Conservation (phyloP, 2,329 filamentous ascomycete genomes). For the Atkinsonella texensis region DNA sequence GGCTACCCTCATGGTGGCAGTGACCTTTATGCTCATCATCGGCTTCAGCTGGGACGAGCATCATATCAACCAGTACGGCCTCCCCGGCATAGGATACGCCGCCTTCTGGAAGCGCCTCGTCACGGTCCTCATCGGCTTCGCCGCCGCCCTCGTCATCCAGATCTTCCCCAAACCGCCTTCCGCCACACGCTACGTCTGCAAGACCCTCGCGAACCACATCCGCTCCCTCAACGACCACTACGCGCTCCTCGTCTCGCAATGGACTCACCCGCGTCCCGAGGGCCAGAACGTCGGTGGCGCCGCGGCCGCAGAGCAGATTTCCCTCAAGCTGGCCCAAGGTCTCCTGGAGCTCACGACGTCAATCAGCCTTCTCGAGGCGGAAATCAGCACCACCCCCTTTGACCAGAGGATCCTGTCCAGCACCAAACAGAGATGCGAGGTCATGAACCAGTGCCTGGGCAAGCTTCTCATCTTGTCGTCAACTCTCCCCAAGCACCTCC, state of each 20-base stretch:
- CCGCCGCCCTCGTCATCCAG: constrained; percentile 30
- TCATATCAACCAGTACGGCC: constrained; percentile 30
- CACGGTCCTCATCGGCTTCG: constrained; percentile 32
- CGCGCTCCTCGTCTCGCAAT: constrained; percentile 33
- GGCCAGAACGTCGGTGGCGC: constrained; percentile 18
- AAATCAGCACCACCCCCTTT: constrained; percentile 20
- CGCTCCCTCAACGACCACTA: constrained; percentile 35
- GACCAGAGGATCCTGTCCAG: constrained; percentile 18
- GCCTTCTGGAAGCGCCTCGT: constrained; percentile 36
- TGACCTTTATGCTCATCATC: constrained; percentile 30
- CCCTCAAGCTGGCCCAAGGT: constrained; percentile 18
- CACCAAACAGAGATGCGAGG: constrained; percentile 17
- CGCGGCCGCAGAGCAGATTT: constrained; percentile 14
- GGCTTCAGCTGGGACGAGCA: constrained; percentile 35
- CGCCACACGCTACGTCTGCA: constrained; percentile 30
- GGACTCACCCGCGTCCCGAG: constrained; percentile 20
- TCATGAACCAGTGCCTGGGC: constrained; percentile 21
- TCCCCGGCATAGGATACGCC: constrained; percentile 32
- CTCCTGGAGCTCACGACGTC: constrained; percentile 15
- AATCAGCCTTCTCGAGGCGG: constrained; percentile 18
- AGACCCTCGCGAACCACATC: constrained; percentile 30
- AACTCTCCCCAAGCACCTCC: constrained; percentile 27
- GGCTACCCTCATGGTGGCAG: constrained; percentile 20
- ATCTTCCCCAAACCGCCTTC: constrained; percentile 35
- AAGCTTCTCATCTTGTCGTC: constrained; percentile 21